These are phyloP conservation scores for Leucaena leucocephala DNA, from an alignment of 306 rosid species.

Conservation along the genomic window DNA sequence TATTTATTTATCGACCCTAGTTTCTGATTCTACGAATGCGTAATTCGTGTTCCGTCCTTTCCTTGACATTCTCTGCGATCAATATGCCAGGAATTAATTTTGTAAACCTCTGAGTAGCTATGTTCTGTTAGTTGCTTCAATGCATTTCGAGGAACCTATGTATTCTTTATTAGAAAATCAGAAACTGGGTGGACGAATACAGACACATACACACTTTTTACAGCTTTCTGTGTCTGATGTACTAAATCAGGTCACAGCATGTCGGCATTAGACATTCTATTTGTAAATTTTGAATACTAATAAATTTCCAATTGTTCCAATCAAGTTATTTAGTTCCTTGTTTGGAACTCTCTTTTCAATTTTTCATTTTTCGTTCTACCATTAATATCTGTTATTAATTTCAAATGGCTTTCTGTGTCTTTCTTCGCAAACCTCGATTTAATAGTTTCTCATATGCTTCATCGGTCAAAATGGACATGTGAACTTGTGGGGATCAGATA, in stretches of 20 bases:
- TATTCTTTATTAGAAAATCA: neutral
- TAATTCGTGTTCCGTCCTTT: neutral
- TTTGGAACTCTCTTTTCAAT: neutral
- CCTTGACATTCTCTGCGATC: neutral
- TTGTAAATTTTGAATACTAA: neutral
- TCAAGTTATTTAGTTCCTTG: neutral
- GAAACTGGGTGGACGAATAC: conserved; percentile 11
- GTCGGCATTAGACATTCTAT: neutral
- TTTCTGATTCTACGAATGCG: neutral
- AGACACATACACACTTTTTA: neutral
- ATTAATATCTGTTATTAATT: conserved; percentile 7
- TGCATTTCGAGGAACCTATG: neutral
- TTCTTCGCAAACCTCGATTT: neutral
- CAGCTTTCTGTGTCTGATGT: neutral
- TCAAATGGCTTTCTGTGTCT: conserved; percentile 2
- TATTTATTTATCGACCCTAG: neutral
- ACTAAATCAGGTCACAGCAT: conserved; percentile 24
- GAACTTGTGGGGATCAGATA: conserved; percentile 11
- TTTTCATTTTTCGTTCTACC: neutral
- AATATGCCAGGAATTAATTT: neutral
- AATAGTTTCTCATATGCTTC: neutral
- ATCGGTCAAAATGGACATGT: neutral
- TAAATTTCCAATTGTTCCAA: neutral
- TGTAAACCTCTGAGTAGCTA: conserved; percentile 1
- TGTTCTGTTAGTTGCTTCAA: conserved; percentile 9